Evolutionary conservation across 192 early-diverging fungal genomes (phyloP).

Genomic region (Anaeromyces robustus): DNA sequence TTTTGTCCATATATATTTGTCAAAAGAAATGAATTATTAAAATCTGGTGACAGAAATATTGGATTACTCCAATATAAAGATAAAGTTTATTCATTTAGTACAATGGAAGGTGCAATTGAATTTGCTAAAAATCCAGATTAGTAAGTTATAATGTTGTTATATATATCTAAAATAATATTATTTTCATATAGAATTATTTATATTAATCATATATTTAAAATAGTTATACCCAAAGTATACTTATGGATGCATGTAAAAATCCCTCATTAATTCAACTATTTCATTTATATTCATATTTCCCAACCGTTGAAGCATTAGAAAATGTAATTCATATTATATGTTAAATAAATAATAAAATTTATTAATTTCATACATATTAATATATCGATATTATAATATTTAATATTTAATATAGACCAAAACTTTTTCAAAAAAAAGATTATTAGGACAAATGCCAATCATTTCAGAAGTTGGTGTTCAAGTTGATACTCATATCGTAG

Average conservation of each 20-base stretch:
- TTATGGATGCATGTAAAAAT: conserved; percentile 20
- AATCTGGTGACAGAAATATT: conserved; percentile 34
- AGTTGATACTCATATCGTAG: conserved; percentile 41
- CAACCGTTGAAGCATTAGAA: conserved; percentile 39
- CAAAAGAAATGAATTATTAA: conserved; percentile 20
- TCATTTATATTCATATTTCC: conserved; percentile 40
- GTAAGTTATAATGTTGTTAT: conserved; percentile 3
- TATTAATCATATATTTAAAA: background rate
- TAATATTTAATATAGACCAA: conserved; percentile 20
- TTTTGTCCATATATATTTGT: conserved; percentile 33
- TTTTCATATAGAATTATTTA: background rate
- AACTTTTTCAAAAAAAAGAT: conserved; percentile 28
- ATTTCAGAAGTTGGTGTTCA: conserved; percentile 34
- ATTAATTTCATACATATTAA: no score
- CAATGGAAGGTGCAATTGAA: conserved; percentile 13
- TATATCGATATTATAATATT: no score
- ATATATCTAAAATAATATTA: background rate
- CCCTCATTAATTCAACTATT: conserved; percentile 31
- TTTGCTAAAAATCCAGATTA: conserved; percentile 27
- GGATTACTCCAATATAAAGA: conserved; percentile 32
- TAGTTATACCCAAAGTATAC: conserved; percentile 28
- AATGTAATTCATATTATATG: conserved; percentile 14
- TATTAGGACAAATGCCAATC: conserved; percentile 33
- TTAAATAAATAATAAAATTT: no score
- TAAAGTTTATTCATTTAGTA: conserved; percentile 25